These are phyloP conservation scores for Colletotrichum tropicale DNA, from an alignment of 2,329 filamentous ascomycete species.

Conservation along the genomic window DNA sequence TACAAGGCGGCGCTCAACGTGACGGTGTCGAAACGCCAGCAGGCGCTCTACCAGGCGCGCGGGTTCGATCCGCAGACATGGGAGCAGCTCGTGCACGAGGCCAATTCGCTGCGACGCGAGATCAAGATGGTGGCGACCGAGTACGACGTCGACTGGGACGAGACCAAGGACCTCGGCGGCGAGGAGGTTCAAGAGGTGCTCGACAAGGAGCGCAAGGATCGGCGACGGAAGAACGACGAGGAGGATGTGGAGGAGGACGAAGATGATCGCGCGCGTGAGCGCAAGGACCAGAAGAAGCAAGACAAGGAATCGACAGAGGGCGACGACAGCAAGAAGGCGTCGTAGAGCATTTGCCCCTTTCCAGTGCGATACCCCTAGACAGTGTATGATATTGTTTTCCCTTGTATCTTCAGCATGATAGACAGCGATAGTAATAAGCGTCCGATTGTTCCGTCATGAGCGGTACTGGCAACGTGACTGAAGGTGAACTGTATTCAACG, in stretches of 20 bases:
- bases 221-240: constrained; percentile 36
- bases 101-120: constrained; percentile 77
- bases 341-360: neutral
- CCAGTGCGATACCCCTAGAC: neutral
- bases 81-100: constrained; percentile 81
- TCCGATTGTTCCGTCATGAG: neutral
- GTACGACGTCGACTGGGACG: constrained; percentile 91
- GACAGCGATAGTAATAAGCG: neutral
- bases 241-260: constrained; percentile 43
- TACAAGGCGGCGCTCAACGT: constrained; percentile 88
- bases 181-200: constrained; percentile 65
- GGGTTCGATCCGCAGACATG: constrained; percentile 80
- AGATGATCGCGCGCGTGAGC: constrained; percentile 36
- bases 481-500: no score
- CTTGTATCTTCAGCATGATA: neutral
- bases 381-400: neutral
- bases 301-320: no score
- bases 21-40: constrained; percentile 80
- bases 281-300: constrained; percentile 30
- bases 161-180: constrained; percentile 73
- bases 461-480: no score
- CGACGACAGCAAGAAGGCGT: neutral
- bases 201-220: constrained; percentile 54
- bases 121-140: constrained; percentile 82
- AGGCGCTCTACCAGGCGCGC: constrained; percentile 73